Conservation (phyloP, 495 filamentous ascomycete genomes). For the Oleoguttula mirabilis region DNA sequence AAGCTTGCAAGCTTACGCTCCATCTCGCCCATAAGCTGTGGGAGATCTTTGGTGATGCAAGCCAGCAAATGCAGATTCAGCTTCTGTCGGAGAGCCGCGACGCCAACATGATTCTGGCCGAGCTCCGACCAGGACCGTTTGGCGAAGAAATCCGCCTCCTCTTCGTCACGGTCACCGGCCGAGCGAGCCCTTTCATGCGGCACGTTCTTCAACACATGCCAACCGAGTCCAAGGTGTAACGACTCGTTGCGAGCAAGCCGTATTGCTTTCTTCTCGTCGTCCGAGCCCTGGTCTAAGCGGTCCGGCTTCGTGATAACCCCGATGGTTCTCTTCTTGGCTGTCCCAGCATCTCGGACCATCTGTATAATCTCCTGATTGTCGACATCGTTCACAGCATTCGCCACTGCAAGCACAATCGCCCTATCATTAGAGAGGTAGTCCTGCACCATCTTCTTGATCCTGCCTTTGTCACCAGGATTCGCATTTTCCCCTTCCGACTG, state of each 20-base stretch:
- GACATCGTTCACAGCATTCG: slow-evolving; percentile 41
- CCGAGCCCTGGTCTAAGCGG: slow-evolving; percentile 35
- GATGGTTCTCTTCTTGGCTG: slow-evolving; percentile 38
- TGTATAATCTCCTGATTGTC: slow-evolving; percentile 39
- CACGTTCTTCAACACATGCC: slow-evolving; percentile 60
- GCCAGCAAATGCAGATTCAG: too few species aligned
- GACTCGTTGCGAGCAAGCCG: slow-evolving; percentile 48
- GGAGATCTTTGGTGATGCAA: too few species aligned
- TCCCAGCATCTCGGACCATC: slow-evolving; percentile 34
- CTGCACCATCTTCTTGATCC: slow-evolving; percentile 42
- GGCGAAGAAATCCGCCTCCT: too few species aligned
- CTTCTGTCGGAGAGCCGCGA: too few species aligned
- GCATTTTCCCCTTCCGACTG: slow-evolving; percentile 6
- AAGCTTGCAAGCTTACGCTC: too few species aligned
- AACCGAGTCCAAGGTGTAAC: slow-evolving; percentile 50
- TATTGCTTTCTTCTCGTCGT: slow-evolving; percentile 47
- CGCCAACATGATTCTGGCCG: too few species aligned
- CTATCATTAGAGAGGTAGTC: slow-evolving; percentile 46
- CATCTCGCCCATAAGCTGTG: too few species aligned
- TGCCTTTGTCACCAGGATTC: slow-evolving; percentile 23
- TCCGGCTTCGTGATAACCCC: slow-evolving; percentile 50
- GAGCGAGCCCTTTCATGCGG: too few species aligned
- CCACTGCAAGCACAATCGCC: slow-evolving; percentile 46
- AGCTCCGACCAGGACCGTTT: too few species aligned
- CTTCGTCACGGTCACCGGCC: too few species aligned